Evolutionary conservation across 148 eudicot species (phyloP), one percentile per base, ranked within the genome.

Genomic region (Silene latifolia): DNA sequence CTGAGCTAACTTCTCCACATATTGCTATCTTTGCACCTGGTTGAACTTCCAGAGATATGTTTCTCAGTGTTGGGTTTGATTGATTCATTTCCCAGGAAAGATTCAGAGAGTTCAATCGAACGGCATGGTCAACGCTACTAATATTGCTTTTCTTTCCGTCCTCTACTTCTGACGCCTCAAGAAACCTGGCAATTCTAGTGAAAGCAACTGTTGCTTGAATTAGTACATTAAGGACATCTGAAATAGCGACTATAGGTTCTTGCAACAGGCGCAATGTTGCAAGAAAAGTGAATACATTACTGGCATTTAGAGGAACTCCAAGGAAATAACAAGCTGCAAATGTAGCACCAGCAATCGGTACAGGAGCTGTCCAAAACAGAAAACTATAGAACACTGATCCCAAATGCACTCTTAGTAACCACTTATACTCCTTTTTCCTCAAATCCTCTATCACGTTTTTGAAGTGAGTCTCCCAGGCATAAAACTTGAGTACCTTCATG

Each of bases 391-490:
- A 89, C 23, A 93, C 82, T 74, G 69, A 88, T 21, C 90, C 81
- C 47, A 85, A 35, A 77, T 89, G 93, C 64, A 88, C 97, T n/a
- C 89, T 88, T 7, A 80, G 68, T 69, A 91, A 69, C 90, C 95
- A 91, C 62, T 82, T 87, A 69, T 84, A 80, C 74, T 93, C 98
- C 7, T 71, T 81, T 19, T 76, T 53, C 83, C 98, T 89, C 71
- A 91, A 54, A 12, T 77, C 81, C 39, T 93, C 88, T 2, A 89
- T 85, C 11, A 74, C 80, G 19, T 84, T 79, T 76, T 78, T 91
- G 75, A 93, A 88, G 82, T 86, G 93, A 44, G 74, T 86, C 72
- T 93, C 98, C 98, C 98, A 91, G 3, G 94, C 98, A 58, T 93
- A 93, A 42, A 93, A 61, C 72, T 91, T 93, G 61, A 93, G 75